These are phyloP conservation scores for Penicilliopsis zonata DNA, from an alignment of 495 filamentous ascomycete genomes.

Conservation along the genomic window DNA sequence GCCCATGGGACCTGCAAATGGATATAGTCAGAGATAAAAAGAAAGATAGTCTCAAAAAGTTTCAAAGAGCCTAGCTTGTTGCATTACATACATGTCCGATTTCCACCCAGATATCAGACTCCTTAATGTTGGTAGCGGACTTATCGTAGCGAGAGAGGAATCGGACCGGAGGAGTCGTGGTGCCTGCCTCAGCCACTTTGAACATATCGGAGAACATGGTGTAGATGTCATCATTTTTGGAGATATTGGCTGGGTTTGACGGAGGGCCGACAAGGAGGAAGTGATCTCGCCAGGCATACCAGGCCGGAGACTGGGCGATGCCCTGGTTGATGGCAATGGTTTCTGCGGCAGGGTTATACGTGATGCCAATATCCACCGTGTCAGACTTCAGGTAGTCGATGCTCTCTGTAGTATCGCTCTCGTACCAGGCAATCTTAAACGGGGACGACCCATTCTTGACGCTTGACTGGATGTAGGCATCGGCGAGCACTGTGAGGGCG, in stretches of 20 bases:
- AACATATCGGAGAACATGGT: conserved; percentile 19
- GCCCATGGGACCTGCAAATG: conserved; percentile 25
- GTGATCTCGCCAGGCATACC: conserved; percentile 28
- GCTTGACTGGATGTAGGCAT: conserved; percentile 22
- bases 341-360: conserved; percentile 28
- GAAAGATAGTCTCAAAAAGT: too few relatives aligned
- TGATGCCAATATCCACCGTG: conserved; percentile 27
- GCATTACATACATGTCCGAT: conserved; percentile 23
- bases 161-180: conserved; percentile 11
- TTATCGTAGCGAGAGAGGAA: conserved; percentile 33
- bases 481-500: conserved; percentile 16
- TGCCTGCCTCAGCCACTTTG: conserved; percentile 10
- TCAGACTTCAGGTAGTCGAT: conserved; percentile 24
- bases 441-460: conserved; percentile 14
- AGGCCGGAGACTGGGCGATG: conserved; percentile 14
- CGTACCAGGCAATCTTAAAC: conserved; percentile 27
- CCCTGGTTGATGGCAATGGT: conserved; percentile 19
- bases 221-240: conserved; percentile 9
- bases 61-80: neutral
- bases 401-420: conserved; percentile 25
- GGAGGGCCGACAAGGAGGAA: conserved; percentile 24
- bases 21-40: too few relatives aligned
- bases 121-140: conserved; percentile 36
- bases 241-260: conserved; percentile 18
- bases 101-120: conserved; percentile 27